Evolutionary conservation across 352 stramenopile species (phyloP).

Genomic region (Phytophthora sp.): DNA sequence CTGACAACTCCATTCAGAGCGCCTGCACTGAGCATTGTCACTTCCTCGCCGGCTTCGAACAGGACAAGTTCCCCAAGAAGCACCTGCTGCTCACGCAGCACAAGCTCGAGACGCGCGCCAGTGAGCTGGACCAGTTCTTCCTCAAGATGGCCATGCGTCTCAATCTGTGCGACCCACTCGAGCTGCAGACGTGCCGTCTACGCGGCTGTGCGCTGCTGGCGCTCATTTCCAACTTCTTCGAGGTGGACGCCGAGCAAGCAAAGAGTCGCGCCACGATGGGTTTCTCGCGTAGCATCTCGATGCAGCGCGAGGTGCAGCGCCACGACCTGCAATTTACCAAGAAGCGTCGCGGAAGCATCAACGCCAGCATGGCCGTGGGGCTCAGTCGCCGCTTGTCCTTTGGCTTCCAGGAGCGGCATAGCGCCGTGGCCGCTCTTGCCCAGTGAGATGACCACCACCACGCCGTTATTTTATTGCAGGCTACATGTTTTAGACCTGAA

Average conservation of each 20-base stretch:
- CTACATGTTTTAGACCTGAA: slow-evolving; percentile 25
- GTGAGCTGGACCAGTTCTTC: slow-evolving; percentile 67
- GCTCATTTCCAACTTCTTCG: slow-evolving; percentile 60
- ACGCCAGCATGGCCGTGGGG: slow-evolving; percentile 18
- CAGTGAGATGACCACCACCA: slow-evolving; percentile 21
- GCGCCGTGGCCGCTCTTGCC: slow-evolving; percentile 27
- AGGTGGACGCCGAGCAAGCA: slow-evolving; percentile 35
- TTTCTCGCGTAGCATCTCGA: slow-evolving; percentile 38
- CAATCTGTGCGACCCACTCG: slow-evolving; percentile 60
- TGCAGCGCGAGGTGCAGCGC: slow-evolving; percentile 27
- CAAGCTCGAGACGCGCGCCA: slow-evolving; percentile 58
- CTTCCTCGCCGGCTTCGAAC: slow-evolving; percentile 68
- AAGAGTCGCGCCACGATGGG: slow-evolving; percentile 10
- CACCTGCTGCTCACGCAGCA: slow-evolving; percentile 71
- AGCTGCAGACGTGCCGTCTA: slow-evolving; percentile 51
- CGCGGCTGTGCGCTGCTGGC: slow-evolving; percentile 51
- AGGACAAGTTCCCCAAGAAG: slow-evolving; percentile 83
- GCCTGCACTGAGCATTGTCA: slow-evolving; percentile 65
- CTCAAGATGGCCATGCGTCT: slow-evolving; percentile 69
- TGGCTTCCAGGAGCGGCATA: slow-evolving; percentile 25
- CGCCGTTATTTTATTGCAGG: slow-evolving; percentile 31
- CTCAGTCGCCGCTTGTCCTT: slow-evolving; percentile 32
- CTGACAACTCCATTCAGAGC: slow-evolving; percentile 23
- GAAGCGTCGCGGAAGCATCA: slow-evolving; percentile 35
- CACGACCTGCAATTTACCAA: slow-evolving; percentile 41